Percentiles rank a stretch among this genome's conserved stretches.
phyloP scores from a whole-genome alignment of 176 grass and related monocot species.

The Paspalum vaginatum region DNA sequence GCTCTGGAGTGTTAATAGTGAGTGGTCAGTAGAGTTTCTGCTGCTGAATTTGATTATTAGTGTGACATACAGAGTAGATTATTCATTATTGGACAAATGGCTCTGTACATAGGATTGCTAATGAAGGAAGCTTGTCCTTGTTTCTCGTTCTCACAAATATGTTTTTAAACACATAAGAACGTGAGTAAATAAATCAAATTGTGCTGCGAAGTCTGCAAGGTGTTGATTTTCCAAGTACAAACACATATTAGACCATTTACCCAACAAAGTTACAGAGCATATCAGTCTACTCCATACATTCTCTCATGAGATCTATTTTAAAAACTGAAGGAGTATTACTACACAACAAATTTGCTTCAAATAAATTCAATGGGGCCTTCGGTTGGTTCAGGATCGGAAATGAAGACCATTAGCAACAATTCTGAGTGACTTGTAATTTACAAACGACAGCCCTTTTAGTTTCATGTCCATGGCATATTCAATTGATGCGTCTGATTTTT shows the following conservation, averaged over 20 bases:
- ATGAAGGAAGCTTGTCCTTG: slow-evolving; percentile 9
- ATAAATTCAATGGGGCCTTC: no score
- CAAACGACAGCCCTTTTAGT: background rate
- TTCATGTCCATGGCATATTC: background rate
- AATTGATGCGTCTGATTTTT: background rate
- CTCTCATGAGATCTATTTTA: background rate
- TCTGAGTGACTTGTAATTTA: background rate
- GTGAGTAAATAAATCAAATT: background rate
- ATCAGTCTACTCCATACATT: background rate
- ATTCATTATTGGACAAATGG: slow-evolving; percentile 28
- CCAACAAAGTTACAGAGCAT: background rate
- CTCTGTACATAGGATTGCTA: slow-evolving; percentile 42
- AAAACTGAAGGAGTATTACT: no score
- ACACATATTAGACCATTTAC: background rate
- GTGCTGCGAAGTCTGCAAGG: background rate
- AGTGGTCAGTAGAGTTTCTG: background rate
- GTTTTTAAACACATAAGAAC: slow-evolving; percentile 12
- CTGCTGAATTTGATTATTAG: slow-evolving; percentile 28
- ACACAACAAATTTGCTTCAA: no score
- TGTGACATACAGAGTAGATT: slow-evolving; percentile 28
- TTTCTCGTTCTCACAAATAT: background rate
- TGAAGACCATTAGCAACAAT: background rate
- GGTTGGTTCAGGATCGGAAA: background rate
- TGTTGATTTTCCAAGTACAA: background rate
- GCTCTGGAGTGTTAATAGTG: slow-evolving; percentile 6